Percentiles rank a stretch among this genome's conserved stretches.
phyloP scores from a whole-genome alignment of 164 flowering plant species.

The Liriodendron chinense region DNA sequence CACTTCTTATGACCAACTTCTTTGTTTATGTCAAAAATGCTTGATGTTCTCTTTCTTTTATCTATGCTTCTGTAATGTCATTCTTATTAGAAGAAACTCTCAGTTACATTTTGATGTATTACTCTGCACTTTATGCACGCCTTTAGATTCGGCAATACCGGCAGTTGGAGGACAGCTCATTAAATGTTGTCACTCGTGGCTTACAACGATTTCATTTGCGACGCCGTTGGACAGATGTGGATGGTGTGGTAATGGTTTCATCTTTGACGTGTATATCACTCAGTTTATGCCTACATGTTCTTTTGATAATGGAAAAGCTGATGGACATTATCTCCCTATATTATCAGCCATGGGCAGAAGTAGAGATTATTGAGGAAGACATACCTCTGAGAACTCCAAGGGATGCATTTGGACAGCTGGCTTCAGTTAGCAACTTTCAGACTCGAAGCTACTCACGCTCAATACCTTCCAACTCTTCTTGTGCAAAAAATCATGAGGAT shows the following conservation, averaged over 20 bases:
- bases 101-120: slow-evolving; percentile 1
- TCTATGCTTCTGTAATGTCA: background rate
- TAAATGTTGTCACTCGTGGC: slow-evolving; percentile 83
- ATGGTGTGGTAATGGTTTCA: slow-evolving; percentile 57
- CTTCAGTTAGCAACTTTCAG: slow-evolving; percentile 33
- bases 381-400: slow-evolving; percentile 71
- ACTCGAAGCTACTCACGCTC: slow-evolving; percentile 12
- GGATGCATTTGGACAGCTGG: slow-evolving; percentile 65
- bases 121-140: background rate
- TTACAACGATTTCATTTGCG: slow-evolving; percentile 77
- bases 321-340: slow-evolving; percentile 1
- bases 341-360: slow-evolving; percentile 78
- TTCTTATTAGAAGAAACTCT: background rate
- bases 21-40: background rate
- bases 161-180: slow-evolving; percentile 75
- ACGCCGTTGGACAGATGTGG: slow-evolving; percentile 75
- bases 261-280: background rate
- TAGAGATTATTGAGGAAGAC: slow-evolving; percentile 87
- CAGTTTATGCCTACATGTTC: background rate
- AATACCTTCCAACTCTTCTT: slow-evolving; percentile 26
- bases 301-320: slow-evolving; percentile 9
- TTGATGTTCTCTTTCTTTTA: no score
- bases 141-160: slow-evolving; percentile 80
- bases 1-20: background rate
- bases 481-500: slow-evolving; percentile 18